These are phyloP conservation scores for Oropetium thomaeum DNA, from an alignment of 176 grass and related monocot species.

Conservation along the genomic window DNA sequence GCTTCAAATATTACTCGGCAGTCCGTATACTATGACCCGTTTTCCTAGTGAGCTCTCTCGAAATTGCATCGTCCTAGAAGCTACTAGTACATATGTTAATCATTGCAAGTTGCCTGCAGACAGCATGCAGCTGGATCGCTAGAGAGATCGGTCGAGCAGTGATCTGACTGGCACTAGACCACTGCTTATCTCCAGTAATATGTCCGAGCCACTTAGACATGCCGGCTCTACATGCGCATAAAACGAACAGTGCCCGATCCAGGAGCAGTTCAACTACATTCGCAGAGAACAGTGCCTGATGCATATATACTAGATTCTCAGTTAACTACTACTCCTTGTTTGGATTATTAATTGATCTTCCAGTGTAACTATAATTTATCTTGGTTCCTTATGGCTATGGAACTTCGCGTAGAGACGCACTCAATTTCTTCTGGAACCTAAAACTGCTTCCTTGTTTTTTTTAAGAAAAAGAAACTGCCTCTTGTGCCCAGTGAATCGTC, in stretches of 20 bases:
- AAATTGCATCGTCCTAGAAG: background rate
- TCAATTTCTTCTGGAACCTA: background rate
- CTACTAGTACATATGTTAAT: background rate
- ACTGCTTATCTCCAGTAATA: slow-evolving; percentile 21
- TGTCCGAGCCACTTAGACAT: slow-evolving; percentile 11
- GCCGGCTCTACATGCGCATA: background rate
- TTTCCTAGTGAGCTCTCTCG: too few species aligned
- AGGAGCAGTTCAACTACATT: slow-evolving; percentile 23
- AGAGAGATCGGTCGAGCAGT: slow-evolving; percentile 10
- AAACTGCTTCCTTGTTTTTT: background rate
- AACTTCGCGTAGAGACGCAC: background rate
- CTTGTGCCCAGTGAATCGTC: background rate
- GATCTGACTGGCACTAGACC: slow-evolving; percentile 11
- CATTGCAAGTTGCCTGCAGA: slow-evolving; percentile 12
- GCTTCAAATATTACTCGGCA: too few species aligned
- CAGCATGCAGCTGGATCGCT: slow-evolving; percentile 1
- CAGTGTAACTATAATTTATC: background rate
- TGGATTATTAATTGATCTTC: too few species aligned
- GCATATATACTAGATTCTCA: too few species aligned
- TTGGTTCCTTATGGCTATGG: background rate
- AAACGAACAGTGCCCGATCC: slow-evolving; percentile 2
- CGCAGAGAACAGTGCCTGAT: background rate
- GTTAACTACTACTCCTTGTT: background rate
- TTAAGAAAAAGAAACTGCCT: background rate
- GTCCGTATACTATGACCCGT: too few species aligned